Base-by-base conservation (phyloP, 495 filamentous ascomycete species). In the Opeltia flavorubescens region DNA sequence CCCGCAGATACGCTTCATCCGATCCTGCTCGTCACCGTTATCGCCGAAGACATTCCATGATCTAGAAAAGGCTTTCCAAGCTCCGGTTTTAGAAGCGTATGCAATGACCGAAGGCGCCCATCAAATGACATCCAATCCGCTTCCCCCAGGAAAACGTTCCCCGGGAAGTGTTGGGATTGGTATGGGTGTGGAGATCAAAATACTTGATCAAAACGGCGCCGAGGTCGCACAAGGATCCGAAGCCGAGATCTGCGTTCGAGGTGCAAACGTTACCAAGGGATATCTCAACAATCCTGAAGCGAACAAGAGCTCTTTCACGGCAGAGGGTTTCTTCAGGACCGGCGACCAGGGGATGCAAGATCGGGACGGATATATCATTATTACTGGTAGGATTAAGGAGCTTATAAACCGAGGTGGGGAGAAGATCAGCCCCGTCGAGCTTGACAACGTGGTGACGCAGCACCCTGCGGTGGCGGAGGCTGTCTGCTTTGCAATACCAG, bases 91-190 rank as follows among this genome's bases (percentile, higher is more conserved):
- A 8, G 86, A 93, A 61, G 85, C 85, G 11, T 93, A 93, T 61
- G 86, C 86, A 48, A 93, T 93, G 86, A 93, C 86, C 24, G 86
- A 93, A 64, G 86, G 82, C 20, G 80, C 86, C 8, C 86, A 89
- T 62, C 86, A 89, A 57, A 89, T 93, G 81, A 86, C 84, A 9
- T 84, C 80, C 43, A 91, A 89, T 66, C 85, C 85, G 18, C 72
- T 89, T 0, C 84, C 85, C 0, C 78, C 81, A 1, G 72, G 61
- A 18, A 77, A 79, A 60, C 74, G 84, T 46, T 74, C 78, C 59
- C 86, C 86, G 0, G 86, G 86, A 15, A 81, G 80, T 38, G 85
- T 91, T 0, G 85, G 85, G 1, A 53, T 88, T 12, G 82, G 82
- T 9, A 83, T 88, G 61, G 85, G 85, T 44, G 83, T 93, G 5